Conservation (phyloP, 2,329 filamentous ascomycete genomes). For the Alternaria burnsii region DNA sequence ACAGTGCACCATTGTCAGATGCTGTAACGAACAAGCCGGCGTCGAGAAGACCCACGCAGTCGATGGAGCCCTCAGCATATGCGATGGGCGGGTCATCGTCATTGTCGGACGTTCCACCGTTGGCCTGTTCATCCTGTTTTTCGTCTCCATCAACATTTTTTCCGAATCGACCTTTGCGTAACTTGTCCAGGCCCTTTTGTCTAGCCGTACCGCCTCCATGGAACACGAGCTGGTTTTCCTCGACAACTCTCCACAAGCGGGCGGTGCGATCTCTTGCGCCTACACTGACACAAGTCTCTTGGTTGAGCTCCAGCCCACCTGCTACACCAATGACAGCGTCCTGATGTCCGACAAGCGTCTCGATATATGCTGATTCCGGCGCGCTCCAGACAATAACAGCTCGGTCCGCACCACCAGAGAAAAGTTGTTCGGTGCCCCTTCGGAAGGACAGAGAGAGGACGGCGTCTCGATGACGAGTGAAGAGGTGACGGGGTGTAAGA, state of each 20-base stretch:
- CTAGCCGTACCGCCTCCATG: constrained; percentile 73
- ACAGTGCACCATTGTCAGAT: constrained; percentile 86
- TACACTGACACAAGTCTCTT: constrained; percentile 90
- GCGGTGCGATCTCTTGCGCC: constrained; percentile 91
- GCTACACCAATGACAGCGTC: constrained; percentile 87
- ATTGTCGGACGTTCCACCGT: constrained; percentile 53
- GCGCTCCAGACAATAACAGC: constrained; percentile 96
- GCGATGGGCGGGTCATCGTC: constrained; percentile 48
- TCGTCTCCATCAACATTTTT: constrained; percentile 47
- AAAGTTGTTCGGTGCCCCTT: constrained; percentile 86
- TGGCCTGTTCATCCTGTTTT: constrained; percentile 56
- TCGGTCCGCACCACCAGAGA: constrained; percentile 87
- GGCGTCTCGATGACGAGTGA: constrained; percentile 89
- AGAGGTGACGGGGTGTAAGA: constrained; percentile 80
- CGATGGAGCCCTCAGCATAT: constrained; percentile 82
- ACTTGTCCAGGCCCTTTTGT: constrained; percentile 51
- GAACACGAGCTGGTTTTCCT: constrained; percentile 95
- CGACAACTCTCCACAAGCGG: constrained; percentile 92
- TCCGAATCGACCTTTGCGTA: constrained; percentile 47
- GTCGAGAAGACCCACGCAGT: constrained; percentile 89
- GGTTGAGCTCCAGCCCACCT: constrained; percentile 64
- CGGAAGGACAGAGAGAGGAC: constrained; percentile 87
- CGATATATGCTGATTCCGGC: constrained; percentile 90
- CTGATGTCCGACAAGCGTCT: constrained; percentile 96
- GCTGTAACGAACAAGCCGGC: constrained; percentile 91